Evolutionary conservation across 2,329 filamentous ascomycete species (phyloP), one percentile per base, ranked within the genome.

Genomic region (Sarocladiaceae sp.): DNA sequence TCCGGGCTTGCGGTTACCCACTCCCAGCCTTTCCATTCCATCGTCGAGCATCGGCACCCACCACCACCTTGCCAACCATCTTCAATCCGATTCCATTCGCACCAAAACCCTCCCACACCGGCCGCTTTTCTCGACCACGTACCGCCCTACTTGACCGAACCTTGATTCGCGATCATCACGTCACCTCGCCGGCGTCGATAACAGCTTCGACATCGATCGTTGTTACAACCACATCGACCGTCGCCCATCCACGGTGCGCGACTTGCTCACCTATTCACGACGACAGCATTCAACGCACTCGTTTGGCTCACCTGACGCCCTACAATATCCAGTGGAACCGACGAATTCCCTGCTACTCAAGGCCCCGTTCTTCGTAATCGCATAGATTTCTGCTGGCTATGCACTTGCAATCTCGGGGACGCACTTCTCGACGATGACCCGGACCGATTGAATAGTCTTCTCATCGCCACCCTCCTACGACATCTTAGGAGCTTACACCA

Each of bases 11-110:
- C n/a, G n/a, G n/a, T 41, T 41, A 41, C 37, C 37, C 37, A 41
- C 37, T 24, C 37, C 37, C 37, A 41, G 37, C 37, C 37, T 41
- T 41, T 41, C 15, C 37, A 41, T 41, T 41, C 37, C 37, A 41
- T 41, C 37, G 37, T 41, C 37, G 11, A 15, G 37, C n/a, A n/a
- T n/a, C n/a, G n/a, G n/a, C n/a, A 41, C 37, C 29, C 37, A 21
- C 23, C 37, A 41, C 37, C 37, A 39, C 34, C 34, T 39, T 21
- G 18, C 34, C 37, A 41, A 29, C 37, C 21, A 29, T 41, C 37
- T 41, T 27, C 37, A 29, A 27, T 19, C 37, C 21, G 37, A 21
- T 29, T 41, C 23, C 37, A 35, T 6, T 27, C 29, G 4, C 21
- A 41, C 37, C 37, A 41, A 41, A 41, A 41, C 4, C 23, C 37